Evolutionary conservation across 2,329 filamentous ascomycete genomes (phyloP).

Genomic region (Biscogniauxia sp.): DNA sequence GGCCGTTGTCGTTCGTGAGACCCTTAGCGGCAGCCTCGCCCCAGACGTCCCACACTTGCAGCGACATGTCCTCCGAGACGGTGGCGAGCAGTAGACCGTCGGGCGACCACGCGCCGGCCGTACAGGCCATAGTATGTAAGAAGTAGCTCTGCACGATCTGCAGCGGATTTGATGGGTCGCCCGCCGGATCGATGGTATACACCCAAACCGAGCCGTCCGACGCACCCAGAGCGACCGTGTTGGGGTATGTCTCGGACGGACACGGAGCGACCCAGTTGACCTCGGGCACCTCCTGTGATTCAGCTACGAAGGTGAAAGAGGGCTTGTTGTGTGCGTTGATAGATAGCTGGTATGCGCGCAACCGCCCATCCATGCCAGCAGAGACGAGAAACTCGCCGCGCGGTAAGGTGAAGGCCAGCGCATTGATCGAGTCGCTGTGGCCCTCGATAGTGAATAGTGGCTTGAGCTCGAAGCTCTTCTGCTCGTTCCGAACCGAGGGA

Average conservation of each 20-base stretch:
- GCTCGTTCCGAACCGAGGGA: conserved; percentile 51
- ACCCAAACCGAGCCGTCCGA: conserved; percentile 95
- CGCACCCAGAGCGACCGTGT: conserved; percentile 83
- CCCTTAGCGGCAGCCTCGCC: conserved; percentile 65
- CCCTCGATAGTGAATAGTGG: conserved; percentile 77
- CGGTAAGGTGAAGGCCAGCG: conserved; percentile 79
- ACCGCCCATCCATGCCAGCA: conserved; percentile 79
- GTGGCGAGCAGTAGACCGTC: conserved; percentile 86
- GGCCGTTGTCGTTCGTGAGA: conserved; percentile 50
- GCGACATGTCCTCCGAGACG: conserved; percentile 80
- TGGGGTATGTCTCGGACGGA: conserved; percentile 67
- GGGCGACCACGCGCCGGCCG: conserved; percentile 85
- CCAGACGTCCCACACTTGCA: conserved; percentile 93
- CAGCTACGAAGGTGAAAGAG: conserved; percentile 63
- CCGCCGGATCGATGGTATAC: conserved; percentile 71
- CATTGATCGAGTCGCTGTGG: conserved; percentile 88
- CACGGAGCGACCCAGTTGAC: conserved; percentile 87
- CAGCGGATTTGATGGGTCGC: conserved; percentile 58
- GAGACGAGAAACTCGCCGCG: conserved; percentile 82
- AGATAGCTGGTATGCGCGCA: conserved; percentile 66
- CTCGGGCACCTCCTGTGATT: conserved; percentile 87
- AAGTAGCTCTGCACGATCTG: conserved; percentile 90
- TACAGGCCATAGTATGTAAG: conserved; percentile 81
- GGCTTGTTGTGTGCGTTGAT: conserved; percentile 46
- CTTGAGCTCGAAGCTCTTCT: conserved; percentile 55